phyloP scores from a whole-genome alignment of 805 yeast genomes.

The Candida bentonensis region DNA sequence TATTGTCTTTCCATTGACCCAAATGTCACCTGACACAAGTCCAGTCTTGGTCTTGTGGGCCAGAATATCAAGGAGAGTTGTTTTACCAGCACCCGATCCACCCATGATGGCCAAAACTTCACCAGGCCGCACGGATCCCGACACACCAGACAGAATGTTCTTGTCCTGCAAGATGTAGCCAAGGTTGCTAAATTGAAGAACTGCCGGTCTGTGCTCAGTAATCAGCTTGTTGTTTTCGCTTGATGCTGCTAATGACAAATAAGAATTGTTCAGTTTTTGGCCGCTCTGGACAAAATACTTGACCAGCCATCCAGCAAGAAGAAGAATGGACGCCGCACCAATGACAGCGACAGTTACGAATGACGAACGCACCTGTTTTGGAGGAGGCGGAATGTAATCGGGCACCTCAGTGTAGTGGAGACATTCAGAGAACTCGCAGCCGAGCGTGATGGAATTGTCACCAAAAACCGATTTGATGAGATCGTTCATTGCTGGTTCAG shows the following conservation, averaged over 20 bases:
- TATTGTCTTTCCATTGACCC: slow-evolving; percentile 49
- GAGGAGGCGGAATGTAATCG: slow-evolving; percentile 61
- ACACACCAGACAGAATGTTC: slow-evolving; percentile 45
- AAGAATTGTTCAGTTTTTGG: slow-evolving; percentile 9
- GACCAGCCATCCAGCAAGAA: slow-evolving; percentile 3
- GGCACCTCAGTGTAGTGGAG: slow-evolving; percentile 86
- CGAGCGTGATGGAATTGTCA: slow-evolving; percentile 74
- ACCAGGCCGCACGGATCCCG: slow-evolving; percentile 74
- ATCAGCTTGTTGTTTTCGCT: slow-evolving; percentile 33
- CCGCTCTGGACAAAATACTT: slow-evolving; percentile 9
- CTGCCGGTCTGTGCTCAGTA: slow-evolving; percentile 48
- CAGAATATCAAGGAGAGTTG: slow-evolving; percentile 79
- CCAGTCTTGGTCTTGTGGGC: slow-evolving; percentile 86
- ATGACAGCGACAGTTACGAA: slow-evolving; percentile 13
- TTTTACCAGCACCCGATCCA: slow-evolving; percentile 97
- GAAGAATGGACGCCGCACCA: slow-evolving; percentile 11
- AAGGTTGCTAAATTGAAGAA: slow-evolving; percentile 62
- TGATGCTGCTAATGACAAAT: slow-evolving; percentile 20
- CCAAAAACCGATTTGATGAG: slow-evolving; percentile 85
- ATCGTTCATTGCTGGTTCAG: slow-evolving; percentile 94
- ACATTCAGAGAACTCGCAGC: slow-evolving; percentile 83
- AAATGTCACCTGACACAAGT: slow-evolving; percentile 45
- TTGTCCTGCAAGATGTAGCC: slow-evolving; percentile 42
- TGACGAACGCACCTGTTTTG: slow-evolving; percentile 17
- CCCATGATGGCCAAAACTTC: slow-evolving; percentile 95